Conservation (phyloP, 495 filamentous ascomycete genomes). For the Aspergillus nidulans region DNA sequence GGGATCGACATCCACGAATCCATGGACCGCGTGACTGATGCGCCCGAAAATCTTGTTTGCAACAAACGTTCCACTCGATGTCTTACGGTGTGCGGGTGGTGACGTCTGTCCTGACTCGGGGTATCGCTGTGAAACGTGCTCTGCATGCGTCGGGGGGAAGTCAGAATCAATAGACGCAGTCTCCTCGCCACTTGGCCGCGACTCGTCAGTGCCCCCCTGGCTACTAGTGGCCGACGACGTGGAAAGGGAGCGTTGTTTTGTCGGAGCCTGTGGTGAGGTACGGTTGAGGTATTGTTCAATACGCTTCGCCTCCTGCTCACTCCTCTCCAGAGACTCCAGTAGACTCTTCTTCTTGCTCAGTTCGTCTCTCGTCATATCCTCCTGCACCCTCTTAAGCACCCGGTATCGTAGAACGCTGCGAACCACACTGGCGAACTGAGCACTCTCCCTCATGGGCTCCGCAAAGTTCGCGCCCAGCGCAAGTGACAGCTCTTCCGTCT, state of each 20-base stretch:
- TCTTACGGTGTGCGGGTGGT: slow-evolving; percentile 60
- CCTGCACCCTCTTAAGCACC: slow-evolving; percentile 87
- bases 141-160: slow-evolving; percentile 85
- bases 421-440: slow-evolving; percentile 94
- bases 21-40: slow-evolving; percentile 90
- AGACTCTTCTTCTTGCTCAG: slow-evolving; percentile 73
- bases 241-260: slow-evolving; percentile 61
- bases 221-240: slow-evolving; percentile 48
- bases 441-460: slow-evolving; percentile 94
- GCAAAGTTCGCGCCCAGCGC: slow-evolving; percentile 85
- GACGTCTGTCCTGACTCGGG: slow-evolving; percentile 26
- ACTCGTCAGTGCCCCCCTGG: slow-evolving; percentile 40
- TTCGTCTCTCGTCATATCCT: slow-evolving; percentile 95
- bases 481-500: slow-evolving; percentile 83
- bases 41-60: slow-evolving; percentile 92
- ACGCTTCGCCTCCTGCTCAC: slow-evolving; percentile 83
- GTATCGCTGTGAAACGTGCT: slow-evolving; percentile 51
- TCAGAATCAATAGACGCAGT: slow-evolving; percentile 87
- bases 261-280: slow-evolving; percentile 44
- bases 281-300: slow-evolving; percentile 87
- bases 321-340: slow-evolving; percentile 78
- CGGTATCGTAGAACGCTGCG: slow-evolving; percentile 81
- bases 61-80: slow-evolving; percentile 71
- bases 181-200: slow-evolving; percentile 52
- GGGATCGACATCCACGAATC: slow-evolving; percentile 92